Evolutionary conservation across 305 asterid genomes (phyloP).

Genomic region (Coffea humblotiana): DNA sequence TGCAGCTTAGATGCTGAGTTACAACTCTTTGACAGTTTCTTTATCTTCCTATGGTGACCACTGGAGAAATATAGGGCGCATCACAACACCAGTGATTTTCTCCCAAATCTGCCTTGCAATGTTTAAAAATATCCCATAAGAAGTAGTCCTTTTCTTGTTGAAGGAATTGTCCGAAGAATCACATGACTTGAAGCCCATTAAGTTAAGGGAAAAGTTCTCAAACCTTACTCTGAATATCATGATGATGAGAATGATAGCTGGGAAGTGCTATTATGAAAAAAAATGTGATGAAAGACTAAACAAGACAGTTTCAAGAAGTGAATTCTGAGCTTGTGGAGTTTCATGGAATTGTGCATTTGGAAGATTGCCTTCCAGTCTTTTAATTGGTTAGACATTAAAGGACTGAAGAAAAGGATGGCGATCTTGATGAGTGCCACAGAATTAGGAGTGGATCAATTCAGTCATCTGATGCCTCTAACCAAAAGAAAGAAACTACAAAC

Average conservation of each 20-base stretch:
- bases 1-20: conserved; percentile 23
- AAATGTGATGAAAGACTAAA: conserved; percentile 26
- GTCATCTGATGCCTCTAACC: too few species aligned
- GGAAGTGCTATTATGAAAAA: conserved; percentile 35
- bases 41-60: conserved; percentile 35
- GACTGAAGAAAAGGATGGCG: conserved; percentile 25
- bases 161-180: conserved; percentile 14
- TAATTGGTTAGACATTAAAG: conserved; percentile 28
- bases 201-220: conserved; percentile 26
- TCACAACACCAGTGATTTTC: conserved; percentile 24
- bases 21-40: conserved; percentile 24
- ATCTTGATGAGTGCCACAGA: conserved; percentile 28
- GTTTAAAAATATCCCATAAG: conserved; percentile 18
- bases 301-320: conserved; percentile 20
- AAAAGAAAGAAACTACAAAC: conserved; percentile 1
- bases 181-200: neutral
- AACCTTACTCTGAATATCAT: conserved; percentile 30
- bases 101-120: conserved; percentile 22
- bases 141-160: conserved; percentile 21
- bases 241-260: conserved; percentile 33
- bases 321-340: conserved; percentile 15
- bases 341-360: conserved; percentile 15
- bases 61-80: conserved; percentile 33
- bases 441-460: conserved; percentile 14
- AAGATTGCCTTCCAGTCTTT: conserved; percentile 31